A percentile compares a stretch with the other conserved stretches of the same genome.
These are phyloP conservation scores for Jaapia argillacea DNA, from an alignment of 768 basidiomycete species.

Conservation along the genomic window DNA sequence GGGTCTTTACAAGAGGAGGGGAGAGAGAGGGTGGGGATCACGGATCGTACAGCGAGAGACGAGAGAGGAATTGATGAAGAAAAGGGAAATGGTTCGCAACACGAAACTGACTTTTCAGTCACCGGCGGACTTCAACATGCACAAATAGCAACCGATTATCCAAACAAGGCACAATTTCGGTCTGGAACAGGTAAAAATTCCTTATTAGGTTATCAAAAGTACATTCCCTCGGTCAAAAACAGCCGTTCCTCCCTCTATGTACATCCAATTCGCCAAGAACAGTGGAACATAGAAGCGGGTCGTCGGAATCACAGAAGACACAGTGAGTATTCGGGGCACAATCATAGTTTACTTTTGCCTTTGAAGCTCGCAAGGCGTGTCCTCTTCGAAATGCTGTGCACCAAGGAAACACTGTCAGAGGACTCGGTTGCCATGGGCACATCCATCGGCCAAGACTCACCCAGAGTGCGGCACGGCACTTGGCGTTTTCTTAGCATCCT, in stretches of 20 bases:
- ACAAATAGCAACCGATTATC: neutral
- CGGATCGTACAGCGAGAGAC: conserved; percentile 16
- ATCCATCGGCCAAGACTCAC: conserved; percentile 31
- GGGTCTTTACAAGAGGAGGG: conserved; percentile 8
- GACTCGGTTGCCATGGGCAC: conserved; percentile 1
- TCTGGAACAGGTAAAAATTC: too few species aligned
- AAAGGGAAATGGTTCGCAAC: conserved; percentile 13
- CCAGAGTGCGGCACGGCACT: conserved; percentile 63
- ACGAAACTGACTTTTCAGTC: neutral
- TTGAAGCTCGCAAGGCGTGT: conserved; percentile 55
- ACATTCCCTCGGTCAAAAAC: neutral
- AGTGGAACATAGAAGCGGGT: conserved; percentile 3
- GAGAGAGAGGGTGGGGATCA: conserved; percentile 15
- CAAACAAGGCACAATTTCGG: too few species aligned
- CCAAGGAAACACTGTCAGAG: conserved; percentile 2
- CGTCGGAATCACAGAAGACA: neutral
- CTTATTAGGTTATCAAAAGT: neutral
- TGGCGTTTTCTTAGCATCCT: conserved; percentile 48
- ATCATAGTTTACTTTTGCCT: conserved; percentile 39
- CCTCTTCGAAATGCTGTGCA: conserved; percentile 52
- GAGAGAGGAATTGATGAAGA: conserved; percentile 16
- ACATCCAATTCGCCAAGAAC: neutral
- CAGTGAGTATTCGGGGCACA: neutral
- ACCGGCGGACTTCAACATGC: neutral
- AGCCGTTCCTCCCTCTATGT: neutral